Base-by-base conservation (phyloP, 208 protist species). In the Crithidia expoeki region DNA sequence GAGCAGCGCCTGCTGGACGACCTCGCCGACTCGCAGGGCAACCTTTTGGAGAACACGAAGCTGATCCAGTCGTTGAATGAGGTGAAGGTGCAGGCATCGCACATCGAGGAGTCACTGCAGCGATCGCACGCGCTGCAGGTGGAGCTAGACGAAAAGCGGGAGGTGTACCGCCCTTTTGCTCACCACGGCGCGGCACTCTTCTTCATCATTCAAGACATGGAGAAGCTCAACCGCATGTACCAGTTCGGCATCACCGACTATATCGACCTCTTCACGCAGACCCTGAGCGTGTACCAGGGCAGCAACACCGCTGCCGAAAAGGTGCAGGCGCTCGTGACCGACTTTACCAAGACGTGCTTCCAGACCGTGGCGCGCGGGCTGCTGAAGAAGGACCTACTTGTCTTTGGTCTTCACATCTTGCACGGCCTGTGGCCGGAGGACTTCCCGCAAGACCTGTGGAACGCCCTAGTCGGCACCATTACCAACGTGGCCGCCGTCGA, bases 201-300 rank as follows among this genome's bases (percentile, higher is more conserved):
- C 77, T 99, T 99, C 72, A 65, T 98, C 27, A 85, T 99, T 3
- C 75, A 86, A 44, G 92, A 95, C 53, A 76, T 99, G 76, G 76
- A 89, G 55, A 72, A 76, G 28, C 68, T 99, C 28, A 99, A 98
- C 80, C 84, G 87, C 63, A 99, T 99, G 97, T 99, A 99, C 79
- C 90, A 97, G 61, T 99, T 98, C 84, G 92, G 92, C 32, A 87
- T 98, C 25, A 74, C 75, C 34, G 84, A 92, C 46, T 99, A 98
- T 82, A 79, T 99, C 28, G 52, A 21, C 19, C 81, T 96, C 21
- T 97, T 96, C 80, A 81, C 74, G 32, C 69, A 72, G 23, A 89
- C 84, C 49, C 79, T 95, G 38, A 66, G 73, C 25, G 32, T 42
- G n/a, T 83, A 89, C 79, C 69, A 89, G 52, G 83, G 76, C 30